These are phyloP conservation scores for Tricholoma matsutake DNA, from an alignment of 768 basidiomycete species.

Conservation along the genomic window DNA sequence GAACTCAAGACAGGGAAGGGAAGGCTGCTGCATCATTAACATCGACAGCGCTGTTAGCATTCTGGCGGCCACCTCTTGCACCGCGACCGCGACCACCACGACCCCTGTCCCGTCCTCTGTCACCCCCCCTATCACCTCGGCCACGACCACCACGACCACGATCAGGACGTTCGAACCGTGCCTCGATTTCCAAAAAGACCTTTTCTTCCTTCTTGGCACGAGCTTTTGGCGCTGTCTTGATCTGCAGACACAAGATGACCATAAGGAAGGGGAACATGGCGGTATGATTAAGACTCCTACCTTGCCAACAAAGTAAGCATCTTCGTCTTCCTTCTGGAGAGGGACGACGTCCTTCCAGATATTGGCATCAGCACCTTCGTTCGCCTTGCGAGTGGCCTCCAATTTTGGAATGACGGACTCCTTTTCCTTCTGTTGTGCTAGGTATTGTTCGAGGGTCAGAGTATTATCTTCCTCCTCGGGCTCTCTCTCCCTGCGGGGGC, in stretches of 20 bases:
- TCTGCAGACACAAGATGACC: slow-evolving; percentile 35
- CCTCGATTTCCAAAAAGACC: slow-evolving; percentile 89
- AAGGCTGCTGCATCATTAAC: slow-evolving; percentile 86
- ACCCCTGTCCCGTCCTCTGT: slow-evolving; percentile 40
- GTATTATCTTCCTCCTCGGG: slow-evolving; percentile 90
- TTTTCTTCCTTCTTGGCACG: slow-evolving; percentile 86
- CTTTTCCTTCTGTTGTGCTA: slow-evolving; percentile 74
- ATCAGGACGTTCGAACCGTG: slow-evolving; percentile 80
- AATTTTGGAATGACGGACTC: slow-evolving; percentile 69
- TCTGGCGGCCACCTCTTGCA: slow-evolving; percentile 44
- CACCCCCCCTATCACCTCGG: slow-evolving; percentile 42
- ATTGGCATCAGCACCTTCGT: slow-evolving; percentile 70
- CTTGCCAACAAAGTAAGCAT: slow-evolving; percentile 87
- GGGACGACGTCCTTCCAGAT: slow-evolving; percentile 71
- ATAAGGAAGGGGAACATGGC: slow-evolving; percentile 5
- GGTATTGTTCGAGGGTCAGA: slow-evolving; percentile 90
- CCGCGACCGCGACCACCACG: slow-evolving; percentile 26
- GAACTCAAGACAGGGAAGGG: slow-evolving; percentile 71
- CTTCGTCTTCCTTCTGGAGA: slow-evolving; percentile 69
- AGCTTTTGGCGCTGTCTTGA: slow-evolving; percentile 61
- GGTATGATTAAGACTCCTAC: slow-evolving; percentile 37
- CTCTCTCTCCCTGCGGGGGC: slow-evolving; percentile 53
- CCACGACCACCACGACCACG: slow-evolving; percentile 56
- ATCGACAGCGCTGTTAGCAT: slow-evolving; percentile 51
- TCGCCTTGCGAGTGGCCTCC: slow-evolving; percentile 72